A percentile compares a stretch with the other conserved stretches of the same genome.
Evolutionary conservation across 164 flowering plant species (phyloP).

Genomic region (Magnolia kwangsiensis): DNA sequence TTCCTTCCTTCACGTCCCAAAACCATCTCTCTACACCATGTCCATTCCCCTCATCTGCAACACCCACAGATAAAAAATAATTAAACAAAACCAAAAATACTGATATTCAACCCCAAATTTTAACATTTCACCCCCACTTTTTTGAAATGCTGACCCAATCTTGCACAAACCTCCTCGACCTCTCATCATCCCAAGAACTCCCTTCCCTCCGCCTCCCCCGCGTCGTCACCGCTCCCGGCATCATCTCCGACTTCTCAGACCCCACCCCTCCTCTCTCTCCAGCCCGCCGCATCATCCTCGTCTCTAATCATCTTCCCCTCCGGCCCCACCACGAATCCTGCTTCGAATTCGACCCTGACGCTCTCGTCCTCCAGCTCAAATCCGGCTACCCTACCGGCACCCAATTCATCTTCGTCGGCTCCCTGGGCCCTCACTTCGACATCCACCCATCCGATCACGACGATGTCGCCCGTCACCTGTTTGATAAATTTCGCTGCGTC

Average conservation of each 20-base stretch:
- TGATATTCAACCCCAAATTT: neutral
- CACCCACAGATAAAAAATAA: neutral
- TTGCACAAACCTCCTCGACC: slow-evolving; percentile 9
- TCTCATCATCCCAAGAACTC: slow-evolving; percentile 5
- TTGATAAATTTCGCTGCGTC: slow-evolving; percentile 41
- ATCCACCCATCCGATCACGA: slow-evolving; percentile 26
- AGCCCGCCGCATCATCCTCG: slow-evolving; percentile 42
- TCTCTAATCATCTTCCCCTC: slow-evolving; percentile 55
- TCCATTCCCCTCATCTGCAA: slow-evolving; percentile 2
- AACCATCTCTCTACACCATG: neutral
- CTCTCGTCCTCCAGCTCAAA: slow-evolving; percentile 27
- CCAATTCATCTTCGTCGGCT: slow-evolving; percentile 14
- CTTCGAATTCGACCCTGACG: slow-evolving; percentile 39
- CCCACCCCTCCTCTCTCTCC: slow-evolving; percentile 4
- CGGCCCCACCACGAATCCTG: slow-evolving; percentile 27
- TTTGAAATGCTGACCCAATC: slow-evolving; percentile 10
- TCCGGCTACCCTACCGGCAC: slow-evolving; percentile 24
- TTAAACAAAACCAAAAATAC: neutral
- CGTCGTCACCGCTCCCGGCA: slow-evolving; percentile 8
- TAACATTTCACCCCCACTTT: neutral
- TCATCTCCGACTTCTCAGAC: slow-evolving; percentile 8
- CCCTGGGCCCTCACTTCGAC: slow-evolving; percentile 6
- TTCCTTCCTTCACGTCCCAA: neutral
- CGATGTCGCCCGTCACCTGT: slow-evolving; percentile 24
- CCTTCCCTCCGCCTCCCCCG: slow-evolving; percentile 4